These are phyloP conservation scores for Aspergillus hancockii DNA, from an alignment of 495 filamentous ascomycete genomes.

Conservation along the genomic window DNA sequence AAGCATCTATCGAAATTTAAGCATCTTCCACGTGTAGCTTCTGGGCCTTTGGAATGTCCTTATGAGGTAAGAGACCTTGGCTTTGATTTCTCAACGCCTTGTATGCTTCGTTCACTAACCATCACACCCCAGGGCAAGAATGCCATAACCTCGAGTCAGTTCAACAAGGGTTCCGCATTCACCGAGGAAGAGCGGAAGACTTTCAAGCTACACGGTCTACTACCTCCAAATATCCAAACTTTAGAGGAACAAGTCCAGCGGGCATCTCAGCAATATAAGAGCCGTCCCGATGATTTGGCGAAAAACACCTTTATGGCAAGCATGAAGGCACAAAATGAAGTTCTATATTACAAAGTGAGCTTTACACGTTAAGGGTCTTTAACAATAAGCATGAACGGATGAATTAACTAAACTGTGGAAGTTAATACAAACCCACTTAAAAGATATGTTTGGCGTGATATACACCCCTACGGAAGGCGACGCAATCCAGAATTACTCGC, in stretches of 20 bases:
- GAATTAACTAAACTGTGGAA: conserved; percentile 22
- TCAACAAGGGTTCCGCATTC: conserved; percentile 86
- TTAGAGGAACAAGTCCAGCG: conserved; percentile 78
- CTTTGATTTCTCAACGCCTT: neutral
- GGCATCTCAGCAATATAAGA: conserved; percentile 78
- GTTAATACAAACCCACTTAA: conserved; percentile 65
- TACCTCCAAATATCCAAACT: conserved; percentile 72
- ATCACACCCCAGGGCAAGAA: conserved; percentile 51
- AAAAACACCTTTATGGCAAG: conserved; percentile 84
- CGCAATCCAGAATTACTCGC: conserved; percentile 84
- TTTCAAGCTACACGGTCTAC: conserved; percentile 70
- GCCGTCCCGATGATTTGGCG: conserved; percentile 58
- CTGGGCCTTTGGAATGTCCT: conserved; percentile 56
- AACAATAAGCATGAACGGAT: neutral
- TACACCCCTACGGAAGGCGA: conserved; percentile 92
- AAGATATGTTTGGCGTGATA: conserved; percentile 86
- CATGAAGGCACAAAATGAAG: conserved; percentile 80
- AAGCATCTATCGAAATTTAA: conserved; percentile 35
- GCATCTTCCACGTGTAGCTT: conserved; percentile 61
- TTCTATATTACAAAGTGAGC: conserved; percentile 68
- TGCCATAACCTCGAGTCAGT: conserved; percentile 67
- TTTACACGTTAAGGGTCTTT: neutral
- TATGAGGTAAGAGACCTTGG: neutral
- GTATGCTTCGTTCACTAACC: neutral
- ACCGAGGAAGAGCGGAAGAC: conserved; percentile 63